Base-by-base conservation (phyloP, 345 rosid genomes). In the Gossypium stocksii region DNA sequence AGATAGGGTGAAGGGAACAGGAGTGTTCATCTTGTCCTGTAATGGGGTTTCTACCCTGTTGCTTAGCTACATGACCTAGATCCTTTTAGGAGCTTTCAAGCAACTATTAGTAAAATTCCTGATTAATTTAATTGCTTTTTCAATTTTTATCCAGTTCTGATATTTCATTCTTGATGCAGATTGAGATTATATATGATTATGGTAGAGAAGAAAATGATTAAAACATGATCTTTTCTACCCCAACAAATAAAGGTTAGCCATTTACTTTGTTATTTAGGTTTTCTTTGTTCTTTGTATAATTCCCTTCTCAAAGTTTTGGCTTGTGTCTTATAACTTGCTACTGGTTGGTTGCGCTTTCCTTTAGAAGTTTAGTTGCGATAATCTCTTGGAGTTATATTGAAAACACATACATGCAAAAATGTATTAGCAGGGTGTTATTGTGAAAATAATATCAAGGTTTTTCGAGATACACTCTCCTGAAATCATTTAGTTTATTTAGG, bases 121-220 rank as follows among this genome's bases (percentile, higher is more conserved):
- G 52, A 19, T 66, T 66, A 20, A 52, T 23, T 44, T 60, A 23
- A 25, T 25, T 12, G 41, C 41, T 59, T 13, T 25, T 25, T 46
- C 12, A 9, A 2, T 9, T 46, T 46, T 57, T 66, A 66, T 44
- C 25, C 29, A 2, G 29, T 44, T 76, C 57, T 81, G 60, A 49
- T 66, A 11, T 74, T 63, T 76, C 76, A 22, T 34, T 80, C 53
- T 54, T 67, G 19, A 66, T 86, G 91, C 95, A 94, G 98, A 91
- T 94, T 82, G 95, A 94, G 89, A 92, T 94, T 62, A 77, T 84
- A 38, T 94, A 92, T 73, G 49, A 94, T 86, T 94, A 85, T 87
- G 98, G 98, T 74, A 89, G 80, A 79, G 98, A 94, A 82, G 94
- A 87, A 78, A 91, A 90, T 84, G 92, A 80, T 78, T 86, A 79